Conservation (phyloP, 768 basidiomycete species). For the Gyrodon lividus region DNA sequence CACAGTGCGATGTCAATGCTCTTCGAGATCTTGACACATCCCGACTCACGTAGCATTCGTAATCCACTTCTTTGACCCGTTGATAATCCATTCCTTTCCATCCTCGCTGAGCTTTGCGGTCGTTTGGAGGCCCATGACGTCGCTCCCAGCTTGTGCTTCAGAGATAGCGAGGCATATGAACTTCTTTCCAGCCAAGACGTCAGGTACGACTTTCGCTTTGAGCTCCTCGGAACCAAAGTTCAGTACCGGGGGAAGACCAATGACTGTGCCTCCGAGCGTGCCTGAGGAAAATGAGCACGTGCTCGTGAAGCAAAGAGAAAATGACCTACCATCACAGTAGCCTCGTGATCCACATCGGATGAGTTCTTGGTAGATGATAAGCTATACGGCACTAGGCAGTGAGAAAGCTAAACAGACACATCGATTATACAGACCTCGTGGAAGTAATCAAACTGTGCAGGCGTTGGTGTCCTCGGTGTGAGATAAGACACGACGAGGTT, state of each 20-base stretch:
- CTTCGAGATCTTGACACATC: neutral
- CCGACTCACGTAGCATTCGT: conserved; percentile 51
- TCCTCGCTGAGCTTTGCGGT: conserved; percentile 62
- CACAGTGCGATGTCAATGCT: conserved; percentile 2
- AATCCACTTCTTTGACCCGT: conserved; percentile 77
- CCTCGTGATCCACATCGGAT: conserved; percentile 55
- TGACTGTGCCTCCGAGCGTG: conserved; percentile 59
- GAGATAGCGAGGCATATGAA: conserved; percentile 74
- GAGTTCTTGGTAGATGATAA: conserved; percentile 67
- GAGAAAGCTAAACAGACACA: neutral
- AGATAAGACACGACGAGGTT: conserved; percentile 4
- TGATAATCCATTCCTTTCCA: conserved; percentile 67
- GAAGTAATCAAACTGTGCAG: conserved; percentile 61
- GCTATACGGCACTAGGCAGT: conserved; percentile 26
- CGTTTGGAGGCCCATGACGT: conserved; percentile 63
- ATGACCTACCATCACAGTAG: conserved; percentile 57
- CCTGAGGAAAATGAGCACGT: conserved; percentile 12
- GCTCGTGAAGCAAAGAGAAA: neutral
- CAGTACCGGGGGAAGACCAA: conserved; percentile 70
- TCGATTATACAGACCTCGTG: conserved; percentile 63
- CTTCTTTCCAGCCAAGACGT: conserved; percentile 61
- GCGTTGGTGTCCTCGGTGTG: conserved; percentile 13
- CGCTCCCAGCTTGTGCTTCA: conserved; percentile 73
- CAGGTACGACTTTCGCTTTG: conserved; percentile 46
- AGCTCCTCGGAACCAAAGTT: conserved; percentile 61